Percentiles rank a stretch among this genome's conserved stretches.
These are phyloP conservation scores for Asterionellopsis glacialis DNA, from an alignment of 108 stramenopile genomes.

Conservation along the genomic window DNA sequence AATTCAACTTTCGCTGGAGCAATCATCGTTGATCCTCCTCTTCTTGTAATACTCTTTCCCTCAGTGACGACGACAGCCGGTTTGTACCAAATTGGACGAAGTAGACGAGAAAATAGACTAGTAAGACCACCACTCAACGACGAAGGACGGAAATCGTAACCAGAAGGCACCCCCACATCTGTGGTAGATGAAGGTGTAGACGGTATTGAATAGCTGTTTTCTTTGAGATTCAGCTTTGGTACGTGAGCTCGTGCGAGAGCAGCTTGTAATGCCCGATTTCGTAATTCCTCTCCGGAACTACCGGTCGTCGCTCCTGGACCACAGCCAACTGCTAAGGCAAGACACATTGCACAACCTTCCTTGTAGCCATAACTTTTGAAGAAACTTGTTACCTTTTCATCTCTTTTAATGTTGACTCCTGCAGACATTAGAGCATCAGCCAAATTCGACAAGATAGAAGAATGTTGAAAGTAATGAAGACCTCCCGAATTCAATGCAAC, in stretches of 20 bases:
- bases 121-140: constrained; percentile 67
- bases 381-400: constrained; percentile 53
- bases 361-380: constrained; percentile 72
- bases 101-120: constrained; percentile 52
- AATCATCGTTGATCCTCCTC: constrained; percentile 13
- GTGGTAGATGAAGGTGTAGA: constrained; percentile 9
- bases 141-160: constrained; percentile 66
- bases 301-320: constrained; percentile 33
- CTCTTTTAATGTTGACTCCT: constrained; percentile 48
- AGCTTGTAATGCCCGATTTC: constrained; percentile 13
- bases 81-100: constrained; percentile 88
- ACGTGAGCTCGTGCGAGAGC: constrained; percentile 17
- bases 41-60: constrained; percentile 37
- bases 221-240: constrained; percentile 10
- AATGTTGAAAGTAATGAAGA: constrained; percentile 58
- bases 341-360: constrained; percentile 82
- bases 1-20: constrained; percentile 81
- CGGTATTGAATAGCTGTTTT: not conserved
- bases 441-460: constrained; percentile 45
- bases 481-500: constrained; percentile 75
- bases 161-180: constrained; percentile 40
- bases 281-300: constrained; percentile 26
- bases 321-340: constrained; percentile 51
- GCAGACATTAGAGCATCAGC: constrained; percentile 45
- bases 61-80: constrained; percentile 82